A percentile compares a stretch with the other conserved stretches of the same genome.
Evolutionary conservation across 192 early-diverging fungal species (phyloP).

Genomic region (Podila minutissima): DNA sequence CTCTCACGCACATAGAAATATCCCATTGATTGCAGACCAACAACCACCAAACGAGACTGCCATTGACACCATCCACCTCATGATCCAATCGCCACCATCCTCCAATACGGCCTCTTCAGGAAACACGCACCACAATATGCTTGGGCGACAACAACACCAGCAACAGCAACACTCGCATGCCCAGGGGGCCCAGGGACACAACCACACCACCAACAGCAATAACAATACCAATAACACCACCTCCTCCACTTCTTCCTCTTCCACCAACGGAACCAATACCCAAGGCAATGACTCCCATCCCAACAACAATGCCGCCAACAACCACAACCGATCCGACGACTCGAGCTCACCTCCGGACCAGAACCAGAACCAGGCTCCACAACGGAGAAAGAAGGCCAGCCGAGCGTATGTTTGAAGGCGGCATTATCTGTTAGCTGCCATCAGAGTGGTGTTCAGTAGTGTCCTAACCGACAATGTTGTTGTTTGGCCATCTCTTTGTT

Average conservation of each 20-base stretch:
- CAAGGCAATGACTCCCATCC: conserved; percentile 6
- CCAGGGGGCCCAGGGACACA: conserved; percentile 13
- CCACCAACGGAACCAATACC: background rate
- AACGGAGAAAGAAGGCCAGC: conserved; percentile 64
- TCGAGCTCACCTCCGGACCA: conserved; percentile 40
- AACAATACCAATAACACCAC: background rate
- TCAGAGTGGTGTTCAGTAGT: background rate
- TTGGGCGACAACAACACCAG: conserved; percentile 3
- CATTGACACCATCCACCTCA: conserved; percentile 51
- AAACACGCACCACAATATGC: background rate
- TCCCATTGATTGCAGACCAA: conserved; percentile 29
- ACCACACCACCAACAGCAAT: conserved; percentile 5
- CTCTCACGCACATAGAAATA: conserved; percentile 6
- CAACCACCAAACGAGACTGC: conserved; percentile 14
- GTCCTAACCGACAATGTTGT: background rate
- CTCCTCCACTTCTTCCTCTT: background rate
- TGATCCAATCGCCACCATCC: conserved; percentile 21
- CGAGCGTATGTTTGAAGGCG: conserved; percentile 47
- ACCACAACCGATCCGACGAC: conserved; percentile 17
- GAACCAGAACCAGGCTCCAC: conserved; percentile 31
- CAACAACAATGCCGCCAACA: conserved; percentile 8
- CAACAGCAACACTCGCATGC: conserved; percentile 16
- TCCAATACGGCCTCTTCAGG: background rate
- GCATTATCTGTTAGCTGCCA: background rate
- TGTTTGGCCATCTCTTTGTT: background rate